A percentile compares a stretch with the other conserved stretches of the same genome.
phyloP scores from a whole-genome alignment of 2,329 filamentous ascomycete genomes.

The Metarhizium anisopliae region DNA sequence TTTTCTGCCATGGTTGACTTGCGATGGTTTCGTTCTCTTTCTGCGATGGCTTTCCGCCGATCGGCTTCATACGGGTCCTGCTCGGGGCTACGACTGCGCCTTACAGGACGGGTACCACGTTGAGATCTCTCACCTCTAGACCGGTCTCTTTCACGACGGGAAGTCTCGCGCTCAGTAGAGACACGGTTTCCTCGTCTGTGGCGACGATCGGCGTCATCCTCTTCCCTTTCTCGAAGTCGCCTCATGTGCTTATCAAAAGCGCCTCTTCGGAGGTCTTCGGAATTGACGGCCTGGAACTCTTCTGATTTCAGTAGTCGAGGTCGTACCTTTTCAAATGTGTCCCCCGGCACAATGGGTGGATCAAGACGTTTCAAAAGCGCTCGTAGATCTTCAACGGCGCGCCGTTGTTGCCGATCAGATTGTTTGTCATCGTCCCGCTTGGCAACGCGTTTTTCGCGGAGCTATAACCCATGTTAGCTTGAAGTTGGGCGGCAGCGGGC shows the following conservation, averaged over 20 bases:
- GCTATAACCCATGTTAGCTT: conserved; percentile 29
- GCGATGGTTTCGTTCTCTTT: conserved; percentile 87
- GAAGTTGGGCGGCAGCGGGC: neutral
- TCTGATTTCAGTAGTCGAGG: conserved; percentile 69
- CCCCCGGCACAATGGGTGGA: conserved; percentile 65
- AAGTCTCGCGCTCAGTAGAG: conserved; percentile 38
- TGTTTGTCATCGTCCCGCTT: conserved; percentile 79
- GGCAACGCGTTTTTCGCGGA: conserved; percentile 78
- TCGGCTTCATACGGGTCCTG: conserved; percentile 92
- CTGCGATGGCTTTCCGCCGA: conserved; percentile 83
- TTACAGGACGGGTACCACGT: conserved; percentile 45
- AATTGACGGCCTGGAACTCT: conserved; percentile 74
- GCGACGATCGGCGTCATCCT: conserved; percentile 68
- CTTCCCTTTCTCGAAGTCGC: conserved; percentile 83
- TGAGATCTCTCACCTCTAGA: conserved; percentile 55
- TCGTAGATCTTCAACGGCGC: conserved; percentile 75
- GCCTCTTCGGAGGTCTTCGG: conserved; percentile 71
- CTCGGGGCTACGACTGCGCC: conserved; percentile 82
- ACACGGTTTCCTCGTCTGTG: conserved; percentile 49
- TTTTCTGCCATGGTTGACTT: conserved; percentile 65
- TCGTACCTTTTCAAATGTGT: conserved; percentile 85
- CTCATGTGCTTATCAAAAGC: conserved; percentile 91
- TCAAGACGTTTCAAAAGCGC: conserved; percentile 84
- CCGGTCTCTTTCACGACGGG: conserved; percentile 54
- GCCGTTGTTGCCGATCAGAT: conserved; percentile 76